Evolutionary conservation across 805 yeast genomes (phyloP).

Genomic region (Candida odintsovae): DNA sequence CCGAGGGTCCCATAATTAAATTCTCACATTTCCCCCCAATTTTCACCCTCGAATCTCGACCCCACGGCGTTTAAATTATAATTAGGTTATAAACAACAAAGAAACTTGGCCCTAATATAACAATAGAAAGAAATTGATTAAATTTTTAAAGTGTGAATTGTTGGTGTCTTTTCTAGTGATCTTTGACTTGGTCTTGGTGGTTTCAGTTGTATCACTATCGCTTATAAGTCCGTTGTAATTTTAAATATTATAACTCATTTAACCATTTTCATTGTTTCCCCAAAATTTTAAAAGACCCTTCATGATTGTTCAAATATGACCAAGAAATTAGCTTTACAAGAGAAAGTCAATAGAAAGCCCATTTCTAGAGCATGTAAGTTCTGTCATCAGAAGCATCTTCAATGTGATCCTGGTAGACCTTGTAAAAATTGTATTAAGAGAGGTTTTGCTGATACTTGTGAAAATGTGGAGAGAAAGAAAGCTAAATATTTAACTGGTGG

Average conservation of each 20-base stretch:
- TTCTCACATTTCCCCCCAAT: too few species aligned
- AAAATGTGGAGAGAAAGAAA: conserved; percentile 50
- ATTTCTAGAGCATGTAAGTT: conserved; percentile 65
- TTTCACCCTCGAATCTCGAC: neutral
- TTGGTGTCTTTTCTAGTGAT: too few species aligned
- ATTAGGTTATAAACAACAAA: neutral
- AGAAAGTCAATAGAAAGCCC: conserved; percentile 53
- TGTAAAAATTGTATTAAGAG: conserved; percentile 67
- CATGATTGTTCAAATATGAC: conserved; percentile 41
- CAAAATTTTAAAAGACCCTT: neutral
- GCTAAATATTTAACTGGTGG: conserved; percentile 26
- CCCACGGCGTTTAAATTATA: neutral
- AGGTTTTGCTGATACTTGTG: conserved; percentile 48
- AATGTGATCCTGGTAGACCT: conserved; percentile 63
- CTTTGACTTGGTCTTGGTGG: too few species aligned
- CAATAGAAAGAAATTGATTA: too few species aligned
- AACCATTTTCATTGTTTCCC: neutral
- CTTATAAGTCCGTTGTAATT: too few species aligned
- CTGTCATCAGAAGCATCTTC: conserved; percentile 69
- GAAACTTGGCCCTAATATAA: neutral
- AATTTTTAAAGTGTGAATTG: neutral
- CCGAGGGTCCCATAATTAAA: too few species aligned
- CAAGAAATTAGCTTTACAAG: conserved; percentile 46
- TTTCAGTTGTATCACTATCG: too few species aligned
- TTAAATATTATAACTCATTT: too few species aligned